Conservation (phyloP, 2,329 filamentous ascomycete species). For the Xylariaceae sp. region DNA sequence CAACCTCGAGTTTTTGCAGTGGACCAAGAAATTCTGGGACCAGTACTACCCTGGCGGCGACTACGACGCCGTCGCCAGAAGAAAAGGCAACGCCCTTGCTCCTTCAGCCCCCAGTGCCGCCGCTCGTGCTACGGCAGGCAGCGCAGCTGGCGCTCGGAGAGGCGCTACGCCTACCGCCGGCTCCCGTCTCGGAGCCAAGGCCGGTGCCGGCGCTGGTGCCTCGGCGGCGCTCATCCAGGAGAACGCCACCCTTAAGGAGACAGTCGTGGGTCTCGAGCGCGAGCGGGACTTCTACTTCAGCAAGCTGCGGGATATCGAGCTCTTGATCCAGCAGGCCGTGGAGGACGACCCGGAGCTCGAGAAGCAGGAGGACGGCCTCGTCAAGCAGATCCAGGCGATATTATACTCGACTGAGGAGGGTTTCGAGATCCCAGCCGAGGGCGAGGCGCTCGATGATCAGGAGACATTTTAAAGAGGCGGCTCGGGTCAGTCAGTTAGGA, state of each 20-base stretch:
- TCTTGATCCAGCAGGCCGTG: conserved; percentile 86
- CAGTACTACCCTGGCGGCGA: conserved; percentile 96
- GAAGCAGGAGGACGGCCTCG: conserved; percentile 83
- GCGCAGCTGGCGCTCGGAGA: conserved; percentile 47
- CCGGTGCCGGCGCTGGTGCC: conserved; percentile 40
- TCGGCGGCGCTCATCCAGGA: conserved; percentile 74
- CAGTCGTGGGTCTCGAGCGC: conserved; percentile 86
- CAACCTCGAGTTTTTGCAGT: conserved; percentile 98
- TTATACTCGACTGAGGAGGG: conserved; percentile 94
- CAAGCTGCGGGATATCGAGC: conserved; percentile 94
- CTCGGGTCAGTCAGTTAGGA: not conserved
- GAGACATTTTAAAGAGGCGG: conserved; percentile 61
- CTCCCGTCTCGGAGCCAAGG: conserved; percentile 36
- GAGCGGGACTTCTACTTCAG: conserved; percentile 99
- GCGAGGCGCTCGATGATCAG: conserved; percentile 66
- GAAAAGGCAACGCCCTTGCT: conserved; percentile 69
- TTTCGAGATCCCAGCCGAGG: conserved; percentile 84
- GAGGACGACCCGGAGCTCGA: conserved; percentile 90
- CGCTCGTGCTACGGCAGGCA: conserved; percentile 35
- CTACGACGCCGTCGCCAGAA: conserved; percentile 81
- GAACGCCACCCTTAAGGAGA: conserved; percentile 87
- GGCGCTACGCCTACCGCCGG: conserved; percentile 60
- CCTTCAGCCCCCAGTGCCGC: conserved; percentile 40
- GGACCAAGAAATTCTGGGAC: conserved; percentile 95
- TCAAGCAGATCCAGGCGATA: conserved; percentile 95